phyloP scores from a whole-genome alignment of 2,329 filamentous ascomycete species.

The Monilinia laxa region DNA sequence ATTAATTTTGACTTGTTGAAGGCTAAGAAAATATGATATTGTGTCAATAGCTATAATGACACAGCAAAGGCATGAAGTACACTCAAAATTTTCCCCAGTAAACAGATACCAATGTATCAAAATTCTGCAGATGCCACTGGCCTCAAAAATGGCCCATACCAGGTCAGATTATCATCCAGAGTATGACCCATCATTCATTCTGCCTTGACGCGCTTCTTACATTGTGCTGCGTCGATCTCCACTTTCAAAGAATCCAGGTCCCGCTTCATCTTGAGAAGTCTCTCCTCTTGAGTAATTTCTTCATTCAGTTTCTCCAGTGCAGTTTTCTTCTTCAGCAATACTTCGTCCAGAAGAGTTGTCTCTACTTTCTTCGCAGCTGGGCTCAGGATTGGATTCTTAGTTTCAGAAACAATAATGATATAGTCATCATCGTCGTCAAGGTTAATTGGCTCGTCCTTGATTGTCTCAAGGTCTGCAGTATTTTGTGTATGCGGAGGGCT shows the following conservation, averaged over 20 bases:
- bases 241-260: not conserved
- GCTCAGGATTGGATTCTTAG: not conserved
- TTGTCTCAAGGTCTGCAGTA: not conserved
- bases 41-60: not conserved
- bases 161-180: not conserved
- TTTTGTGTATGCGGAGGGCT: not conserved
- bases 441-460: not conserved
- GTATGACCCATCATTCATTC: not conserved
- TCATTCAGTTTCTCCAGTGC: not conserved
- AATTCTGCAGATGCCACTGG: not conserved
- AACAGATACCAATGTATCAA: not conserved
- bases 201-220: not conserved
- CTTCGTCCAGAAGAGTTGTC: not conserved
- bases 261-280: conserved; percentile 17
- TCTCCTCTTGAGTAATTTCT: conserved; percentile 17
- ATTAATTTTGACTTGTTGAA: not conserved
- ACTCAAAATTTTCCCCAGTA: not conserved
- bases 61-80: not conserved
- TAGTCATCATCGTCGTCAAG: not conserved
- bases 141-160: not conserved
- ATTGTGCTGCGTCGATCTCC: not conserved
- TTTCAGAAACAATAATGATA: not conserved
- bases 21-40: not conserved
- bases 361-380: not conserved
- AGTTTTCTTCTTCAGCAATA: not conserved